These are phyloP conservation scores for Athelia sp. DNA, from an alignment of 1,284 basidiomycete genomes.

Conservation along the genomic window DNA sequence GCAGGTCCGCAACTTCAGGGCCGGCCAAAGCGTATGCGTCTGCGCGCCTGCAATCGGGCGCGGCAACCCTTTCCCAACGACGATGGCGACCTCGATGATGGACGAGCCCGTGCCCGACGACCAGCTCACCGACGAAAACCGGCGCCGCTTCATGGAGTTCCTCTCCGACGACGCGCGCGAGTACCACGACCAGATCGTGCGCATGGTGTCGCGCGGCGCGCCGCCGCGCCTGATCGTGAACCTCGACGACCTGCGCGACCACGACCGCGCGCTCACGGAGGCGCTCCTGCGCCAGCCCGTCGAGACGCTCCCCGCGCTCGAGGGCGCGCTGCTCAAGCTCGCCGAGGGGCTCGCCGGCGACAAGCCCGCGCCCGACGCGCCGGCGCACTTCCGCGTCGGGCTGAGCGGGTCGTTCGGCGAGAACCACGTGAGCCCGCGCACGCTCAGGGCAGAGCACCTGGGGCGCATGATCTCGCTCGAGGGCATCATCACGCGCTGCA, in stretches of 20 bases:
- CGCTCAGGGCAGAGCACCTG: constrained; percentile 83
- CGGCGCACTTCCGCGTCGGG: constrained; percentile 84
- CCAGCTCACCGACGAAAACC: constrained; percentile 74
- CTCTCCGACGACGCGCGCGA: constrained; percentile 80
- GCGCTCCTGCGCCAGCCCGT: constrained; percentile 88
- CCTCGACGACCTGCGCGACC: constrained; percentile 94
- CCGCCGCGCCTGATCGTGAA: constrained; percentile 92
- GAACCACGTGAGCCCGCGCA: constrained; percentile 95
- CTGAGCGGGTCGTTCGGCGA: constrained; percentile 98
- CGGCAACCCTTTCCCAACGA: too few relatives aligned
- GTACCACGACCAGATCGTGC: constrained; percentile 83
- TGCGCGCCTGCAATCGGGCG: too few relatives aligned
- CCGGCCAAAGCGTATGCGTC: too few relatives aligned
- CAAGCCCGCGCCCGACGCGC: constrained; percentile 78
- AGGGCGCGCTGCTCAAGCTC: constrained; percentile 77
- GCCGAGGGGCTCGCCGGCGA: constrained; percentile 78
- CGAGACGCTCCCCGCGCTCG: constrained; percentile 89
- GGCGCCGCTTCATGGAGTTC: constrained; percentile 84
- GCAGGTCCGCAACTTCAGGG: too few relatives aligned
- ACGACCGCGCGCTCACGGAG: constrained; percentile 78
- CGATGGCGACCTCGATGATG: constrained; percentile 53
- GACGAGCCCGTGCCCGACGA: constrained; percentile 59
- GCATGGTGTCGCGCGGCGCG: constrained; percentile 82
- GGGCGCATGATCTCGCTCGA: constrained; percentile 97
- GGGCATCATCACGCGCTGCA: constrained; percentile 98